Evolutionary conservation across 2,329 filamentous ascomycete genomes (phyloP).

Genomic region (Hypoxylon sp.): DNA sequence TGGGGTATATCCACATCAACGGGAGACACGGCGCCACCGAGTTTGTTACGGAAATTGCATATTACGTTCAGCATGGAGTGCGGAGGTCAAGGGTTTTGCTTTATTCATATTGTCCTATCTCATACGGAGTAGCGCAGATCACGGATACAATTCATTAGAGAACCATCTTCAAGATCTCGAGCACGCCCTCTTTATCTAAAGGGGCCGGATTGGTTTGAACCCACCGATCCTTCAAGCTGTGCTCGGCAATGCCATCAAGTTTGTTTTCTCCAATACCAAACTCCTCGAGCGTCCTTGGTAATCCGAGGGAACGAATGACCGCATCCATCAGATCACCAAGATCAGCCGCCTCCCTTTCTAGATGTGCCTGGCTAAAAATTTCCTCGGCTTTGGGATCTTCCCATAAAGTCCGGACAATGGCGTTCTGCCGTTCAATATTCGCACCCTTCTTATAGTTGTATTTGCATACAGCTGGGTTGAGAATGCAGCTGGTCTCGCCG

Average conservation of each 20-base stretch:
- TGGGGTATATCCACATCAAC: neutral
- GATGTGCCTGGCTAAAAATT: slow-evolving; percentile 50
- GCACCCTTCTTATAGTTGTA: slow-evolving; percentile 62
- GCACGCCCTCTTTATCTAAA: slow-evolving; percentile 61
- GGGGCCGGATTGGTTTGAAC: slow-evolving; percentile 63
- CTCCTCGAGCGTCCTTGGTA: slow-evolving; percentile 65
- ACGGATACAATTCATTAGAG: slow-evolving; percentile 36
- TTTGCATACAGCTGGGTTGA: slow-evolving; percentile 66
- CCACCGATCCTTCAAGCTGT: slow-evolving; percentile 63
- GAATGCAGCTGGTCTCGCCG: slow-evolving; percentile 69
- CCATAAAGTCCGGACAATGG: slow-evolving; percentile 56
- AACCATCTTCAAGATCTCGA: slow-evolving; percentile 60
- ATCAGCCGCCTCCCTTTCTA: slow-evolving; percentile 52
- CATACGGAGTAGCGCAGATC: slow-evolving; percentile 10
- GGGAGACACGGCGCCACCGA: slow-evolving; percentile 12
- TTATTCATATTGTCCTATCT: slow-evolving; percentile 25
- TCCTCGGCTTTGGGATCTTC: slow-evolving; percentile 49
- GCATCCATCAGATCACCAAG: slow-evolving; percentile 64
- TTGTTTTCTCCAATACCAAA: slow-evolving; percentile 62
- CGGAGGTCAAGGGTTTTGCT: slow-evolving; percentile 20
- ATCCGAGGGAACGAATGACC: slow-evolving; percentile 62
- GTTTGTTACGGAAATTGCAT: slow-evolving; percentile 13
- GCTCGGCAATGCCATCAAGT: slow-evolving; percentile 60
- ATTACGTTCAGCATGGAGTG: slow-evolving; percentile 27
- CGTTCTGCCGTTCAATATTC: slow-evolving; percentile 55